Evolutionary conservation across 2,329 filamentous ascomycete species (phyloP).

Genomic region (Truncatella angustata): DNA sequence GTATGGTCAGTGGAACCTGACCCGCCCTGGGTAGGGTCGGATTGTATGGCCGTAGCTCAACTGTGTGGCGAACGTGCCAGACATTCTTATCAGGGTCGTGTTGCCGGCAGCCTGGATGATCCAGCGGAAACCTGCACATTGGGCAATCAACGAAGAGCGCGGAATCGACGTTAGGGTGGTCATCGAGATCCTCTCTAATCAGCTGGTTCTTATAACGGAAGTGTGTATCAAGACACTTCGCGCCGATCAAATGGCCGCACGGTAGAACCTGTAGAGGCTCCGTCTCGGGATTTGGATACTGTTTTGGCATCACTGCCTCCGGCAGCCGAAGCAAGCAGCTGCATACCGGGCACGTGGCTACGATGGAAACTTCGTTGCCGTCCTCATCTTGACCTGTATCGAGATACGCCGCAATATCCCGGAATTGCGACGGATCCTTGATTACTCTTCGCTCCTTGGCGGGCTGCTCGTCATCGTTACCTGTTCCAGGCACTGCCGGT

Average conservation of each 20-base stretch:
- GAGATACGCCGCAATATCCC: constrained; percentile 1
- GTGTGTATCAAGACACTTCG: constrained; percentile 1
- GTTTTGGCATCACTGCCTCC: background rate
- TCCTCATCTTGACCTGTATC: background rate
- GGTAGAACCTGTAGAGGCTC: constrained; percentile 1
- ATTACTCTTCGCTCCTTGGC: background rate
- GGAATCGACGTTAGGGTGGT: background rate
- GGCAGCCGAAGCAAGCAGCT: background rate
- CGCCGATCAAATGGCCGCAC: constrained; percentile 6
- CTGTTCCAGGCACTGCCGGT: background rate
- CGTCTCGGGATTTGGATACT: background rate
- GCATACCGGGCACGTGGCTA: background rate
- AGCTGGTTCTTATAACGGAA: background rate
- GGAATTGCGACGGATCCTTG: background rate
- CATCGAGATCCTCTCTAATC: background rate
- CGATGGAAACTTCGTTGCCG: background rate
- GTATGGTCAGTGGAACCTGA: background rate
- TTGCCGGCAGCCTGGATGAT: background rate
- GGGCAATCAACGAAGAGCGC: no score
- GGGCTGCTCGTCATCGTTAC: background rate
- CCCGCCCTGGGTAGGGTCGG: background rate
- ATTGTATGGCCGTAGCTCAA: background rate
- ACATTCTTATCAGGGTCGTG: no score
- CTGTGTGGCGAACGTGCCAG: background rate
- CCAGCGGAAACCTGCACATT: background rate